Evolutionary conservation across 1,284 basidiomycete species (phyloP), one percentile per base, ranked within the genome.

Genomic region (Flammula alnicola): DNA sequence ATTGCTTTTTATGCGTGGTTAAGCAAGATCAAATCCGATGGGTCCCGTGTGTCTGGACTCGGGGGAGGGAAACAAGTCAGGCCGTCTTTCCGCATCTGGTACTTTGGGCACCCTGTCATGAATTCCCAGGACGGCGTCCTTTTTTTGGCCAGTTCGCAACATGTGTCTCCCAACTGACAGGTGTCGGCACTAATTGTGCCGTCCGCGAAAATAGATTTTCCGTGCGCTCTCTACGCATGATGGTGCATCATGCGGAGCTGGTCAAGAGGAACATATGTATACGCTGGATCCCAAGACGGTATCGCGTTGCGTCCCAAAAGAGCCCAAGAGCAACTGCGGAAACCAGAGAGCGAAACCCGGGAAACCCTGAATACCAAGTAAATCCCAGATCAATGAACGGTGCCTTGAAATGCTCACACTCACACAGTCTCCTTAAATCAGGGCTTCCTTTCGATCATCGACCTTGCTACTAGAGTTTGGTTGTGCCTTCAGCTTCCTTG

Each of bases 41-140:
- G 30, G 53, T 59, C 58, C 62, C 59, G 56, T 63, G 58, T 55
- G 56, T 59, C 58, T 46, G 61, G 52, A 63, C 55, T 63, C 62
- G 59, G 61, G 51, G 56, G 54, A 52, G 51, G 51, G 57, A 52
- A 58, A 47, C 50, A 48, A 62, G 62, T 66, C 64, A 60, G 67
- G 67, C 67, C 66, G 66, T 61, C 59, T 64, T 65, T 57, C 67
- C 67, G 64, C 62, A 67, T 70, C 59, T 51, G 60, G 66, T 51
- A 62, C 57, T 56, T 56, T 54, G 56, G 56, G 59, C 56, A 61
- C 44, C 61, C 52, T 61, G 61, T 57, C 58, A 62, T 52, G 47
- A 46, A 48, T 60, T 59, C 59, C 55, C 60, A 61, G 59, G 59
- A 41, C 45, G 55, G 31, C n/a, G 44, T 47, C 54, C 52, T 55